Base-by-base conservation (phyloP, 495 filamentous ascomycete genomes). In the Aspergillus homomorphus region DNA sequence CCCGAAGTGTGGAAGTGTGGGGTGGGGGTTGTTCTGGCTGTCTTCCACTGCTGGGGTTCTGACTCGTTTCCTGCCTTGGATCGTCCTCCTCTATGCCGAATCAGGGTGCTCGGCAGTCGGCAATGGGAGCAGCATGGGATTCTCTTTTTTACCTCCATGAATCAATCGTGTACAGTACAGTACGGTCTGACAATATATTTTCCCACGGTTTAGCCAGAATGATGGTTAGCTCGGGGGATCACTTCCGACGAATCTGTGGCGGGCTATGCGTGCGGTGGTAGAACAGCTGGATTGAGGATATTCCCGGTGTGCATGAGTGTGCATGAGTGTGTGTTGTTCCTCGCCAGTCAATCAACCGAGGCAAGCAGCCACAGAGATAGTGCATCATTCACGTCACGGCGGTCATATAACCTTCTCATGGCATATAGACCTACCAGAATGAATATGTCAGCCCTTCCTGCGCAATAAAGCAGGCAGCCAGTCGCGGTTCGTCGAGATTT, bases 401-500 rank as follows among this genome's bases (percentile, higher is more conserved):
- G 10, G 10, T 38, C 6, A 14, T 38, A n/a, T n/a, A n/a, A n/a
- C n/a, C n/a, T n/a, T n/a, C n/a, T n/a, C n/a, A n/a, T n/a, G n/a
- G n/a, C n/a, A n/a, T n/a, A n/a, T n/a, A n/a, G n/a, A n/a, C n/a
- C n/a, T n/a, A n/a, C n/a, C n/a, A n/a, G n/a, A n/a, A n/a, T n/a
- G n/a, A n/a, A n/a, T n/a, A n/a, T n/a, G n/a, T n/a, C n/a, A n/a
- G n/a, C n/a, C n/a, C n/a, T n/a, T n/a, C n/a, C n/a, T n/a, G n/a
- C n/a, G n/a, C n/a, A n/a, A n/a, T n/a, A n/a, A n/a, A n/a, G n/a
- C n/a, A n/a, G n/a, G n/a, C n/a, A n/a, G n/a, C n/a, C n/a, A n/a
- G n/a, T n/a, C n/a, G n/a, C n/a, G n/a, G n/a, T 51, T 51, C 48
- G 48, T 51, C 16, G 23, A 28, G 18, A 28, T 30, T 51, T 30